Evolutionary conservation across 345 rosid species (phyloP).

Genomic region (Eucalyptus erythrocorys): DNA sequence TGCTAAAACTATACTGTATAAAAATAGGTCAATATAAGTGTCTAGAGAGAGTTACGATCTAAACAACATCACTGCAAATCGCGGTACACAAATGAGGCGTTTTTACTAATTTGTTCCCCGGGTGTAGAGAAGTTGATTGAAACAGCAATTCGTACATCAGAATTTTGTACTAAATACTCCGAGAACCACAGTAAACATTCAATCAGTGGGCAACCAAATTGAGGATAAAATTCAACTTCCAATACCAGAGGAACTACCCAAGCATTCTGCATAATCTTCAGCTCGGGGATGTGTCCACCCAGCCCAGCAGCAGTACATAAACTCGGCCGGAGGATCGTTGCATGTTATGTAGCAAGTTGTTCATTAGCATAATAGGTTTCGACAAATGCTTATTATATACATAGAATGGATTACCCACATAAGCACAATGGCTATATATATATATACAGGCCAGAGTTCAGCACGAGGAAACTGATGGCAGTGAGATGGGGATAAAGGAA

Average conservation of each 20-base stretch:
- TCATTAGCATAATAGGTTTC: background rate
- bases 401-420: background rate
- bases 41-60: background rate
- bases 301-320: background rate
- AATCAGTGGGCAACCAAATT: background rate
- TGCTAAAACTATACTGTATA: background rate
- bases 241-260: background rate
- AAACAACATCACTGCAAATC: background rate
- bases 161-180: background rate
- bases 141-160: background rate
- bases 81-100: accelerated
- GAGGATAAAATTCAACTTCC: background rate
- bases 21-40: background rate
- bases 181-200: background rate
- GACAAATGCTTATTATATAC: background rate
- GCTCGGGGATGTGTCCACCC: background rate
- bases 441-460: background rate
- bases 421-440: background rate
- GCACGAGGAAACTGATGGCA: background rate
- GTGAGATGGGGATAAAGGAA: background rate
- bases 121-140: background rate
- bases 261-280: background rate
- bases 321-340: background rate
- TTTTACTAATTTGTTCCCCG: background rate
- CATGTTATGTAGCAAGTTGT: background rate